Conservation (phyloP, 2,329 filamentous ascomycete species). For the Botryotinia calthae region DNA sequence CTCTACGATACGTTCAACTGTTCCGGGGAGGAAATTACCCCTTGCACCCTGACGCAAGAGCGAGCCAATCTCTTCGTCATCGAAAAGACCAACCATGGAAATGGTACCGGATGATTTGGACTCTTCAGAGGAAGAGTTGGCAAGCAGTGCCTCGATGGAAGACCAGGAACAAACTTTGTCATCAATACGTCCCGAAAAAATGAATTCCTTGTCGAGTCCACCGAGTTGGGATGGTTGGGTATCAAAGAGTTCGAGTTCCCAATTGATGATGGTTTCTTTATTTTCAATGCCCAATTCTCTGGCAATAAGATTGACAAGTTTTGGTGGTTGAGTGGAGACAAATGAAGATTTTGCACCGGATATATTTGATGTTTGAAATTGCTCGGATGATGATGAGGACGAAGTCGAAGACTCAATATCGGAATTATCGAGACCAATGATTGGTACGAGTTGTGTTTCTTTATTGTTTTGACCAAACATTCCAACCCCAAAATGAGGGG, state of each 20-base stretch:
- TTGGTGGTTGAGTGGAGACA: slow-evolving; percentile 76
- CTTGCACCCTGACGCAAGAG: slow-evolving; percentile 84
- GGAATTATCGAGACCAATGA: slow-evolving; percentile 82
- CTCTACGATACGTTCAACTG: slow-evolving; percentile 80
- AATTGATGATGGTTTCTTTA: slow-evolving; percentile 78
- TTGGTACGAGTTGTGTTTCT: slow-evolving; percentile 92
- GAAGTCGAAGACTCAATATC: slow-evolving; percentile 45
- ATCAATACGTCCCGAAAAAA: slow-evolving; percentile 92
- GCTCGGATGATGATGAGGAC: slow-evolving; percentile 26
- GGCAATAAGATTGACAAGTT: slow-evolving; percentile 79
- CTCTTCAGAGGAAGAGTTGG: slow-evolving; percentile 56
- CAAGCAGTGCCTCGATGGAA: slow-evolving; percentile 78
- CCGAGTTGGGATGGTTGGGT: slow-evolving; percentile 79
- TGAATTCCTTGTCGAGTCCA: slow-evolving; percentile 87
- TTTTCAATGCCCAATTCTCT: slow-evolving; percentile 72
- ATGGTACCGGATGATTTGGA: slow-evolving; percentile 56
- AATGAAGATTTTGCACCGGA: slow-evolving; percentile 53
- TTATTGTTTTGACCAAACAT: slow-evolving; percentile 68
- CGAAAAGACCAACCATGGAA: slow-evolving; percentile 91
- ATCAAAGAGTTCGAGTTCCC: slow-evolving; percentile 96
- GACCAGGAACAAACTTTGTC: slow-evolving; percentile 97
- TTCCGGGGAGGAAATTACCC: slow-evolving; percentile 80
- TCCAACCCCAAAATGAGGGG: slow-evolving; percentile 85
- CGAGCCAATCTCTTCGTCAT: slow-evolving; percentile 95
- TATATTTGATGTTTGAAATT: slow-evolving; percentile 35